phyloP scores from a whole-genome alignment of 108 stramenopile genomes.

The Pseudonitzschia multistriata region DNA sequence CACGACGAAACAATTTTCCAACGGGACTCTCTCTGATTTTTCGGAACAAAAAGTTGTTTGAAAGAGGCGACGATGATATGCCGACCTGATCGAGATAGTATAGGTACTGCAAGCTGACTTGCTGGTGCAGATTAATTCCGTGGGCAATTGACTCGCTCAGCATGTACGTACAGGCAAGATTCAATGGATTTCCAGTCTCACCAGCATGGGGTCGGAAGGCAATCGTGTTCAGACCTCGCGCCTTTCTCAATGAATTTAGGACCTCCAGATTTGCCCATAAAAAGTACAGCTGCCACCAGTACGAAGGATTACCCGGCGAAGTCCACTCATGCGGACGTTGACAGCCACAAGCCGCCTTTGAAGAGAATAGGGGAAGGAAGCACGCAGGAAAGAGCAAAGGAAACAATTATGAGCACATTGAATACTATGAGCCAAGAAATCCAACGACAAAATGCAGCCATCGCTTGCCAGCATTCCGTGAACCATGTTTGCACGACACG shows the following conservation, averaged over 20 bases:
- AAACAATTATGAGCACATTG: background rate
- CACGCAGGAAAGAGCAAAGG: background rate
- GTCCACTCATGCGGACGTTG: conserved; percentile 83
- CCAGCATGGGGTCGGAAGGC: conserved; percentile 95
- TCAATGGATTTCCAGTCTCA: conserved; percentile 97
- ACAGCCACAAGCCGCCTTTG: conserved; percentile 61
- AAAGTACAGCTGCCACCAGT: conserved; percentile 86
- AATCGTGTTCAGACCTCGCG: conserved; percentile 87
- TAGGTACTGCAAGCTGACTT: conserved; percentile 93
- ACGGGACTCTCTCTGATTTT: conserved; percentile 94
- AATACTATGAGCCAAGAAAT: background rate
- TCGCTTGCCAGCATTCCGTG: too few relatives aligned
- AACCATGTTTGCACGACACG: background rate
- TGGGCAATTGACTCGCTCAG: conserved; percentile 95
- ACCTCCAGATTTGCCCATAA: conserved; percentile 81
- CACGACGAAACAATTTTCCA: conserved; percentile 76
- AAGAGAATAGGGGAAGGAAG: background rate
- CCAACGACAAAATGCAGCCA: background rate
- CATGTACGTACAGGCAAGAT: conserved; percentile 95
- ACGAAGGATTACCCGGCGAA: conserved; percentile 77
- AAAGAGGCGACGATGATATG: conserved; percentile 89
- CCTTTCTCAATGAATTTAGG: conserved; percentile 83
- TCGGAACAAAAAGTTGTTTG: conserved; percentile 98
- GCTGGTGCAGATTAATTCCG: conserved; percentile 94
- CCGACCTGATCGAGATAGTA: conserved; percentile 94